A percentile compares a stretch with the other conserved stretches of the same genome.
phyloP scores from a whole-genome alignment of 352 stramenopile species.

The Proteromonas lacertae region DNA sequence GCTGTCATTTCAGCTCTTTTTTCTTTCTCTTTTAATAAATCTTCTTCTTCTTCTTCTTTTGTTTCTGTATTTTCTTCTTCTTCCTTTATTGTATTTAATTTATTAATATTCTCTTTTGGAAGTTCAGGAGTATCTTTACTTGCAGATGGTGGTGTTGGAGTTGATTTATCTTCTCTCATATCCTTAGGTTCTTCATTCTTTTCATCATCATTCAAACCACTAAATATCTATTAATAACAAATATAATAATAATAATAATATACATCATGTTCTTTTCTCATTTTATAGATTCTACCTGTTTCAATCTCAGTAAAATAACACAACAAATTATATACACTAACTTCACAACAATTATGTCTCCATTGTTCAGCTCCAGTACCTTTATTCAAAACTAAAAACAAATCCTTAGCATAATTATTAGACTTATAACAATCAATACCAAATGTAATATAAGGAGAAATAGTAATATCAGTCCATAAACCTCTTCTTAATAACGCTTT shows the following conservation, averaged over 20 bases:
- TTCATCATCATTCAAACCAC: not conserved
- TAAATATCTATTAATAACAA: too few species aligned
- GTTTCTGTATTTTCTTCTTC: too few species aligned
- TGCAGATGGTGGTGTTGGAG: too few species aligned
- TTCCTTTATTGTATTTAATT: not conserved
- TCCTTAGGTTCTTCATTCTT: too few species aligned
- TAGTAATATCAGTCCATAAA: slow-evolving; percentile 54
- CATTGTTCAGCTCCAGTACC: slow-evolving; percentile 53
- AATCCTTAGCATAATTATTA: slow-evolving; percentile 28
- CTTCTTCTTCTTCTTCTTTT: not conserved
- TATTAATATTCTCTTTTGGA: not conserved
- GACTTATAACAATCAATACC: slow-evolving; percentile 33
- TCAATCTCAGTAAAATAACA: slow-evolving; percentile 54
- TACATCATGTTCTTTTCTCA: slow-evolving; percentile 26
- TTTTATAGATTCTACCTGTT: slow-evolving; percentile 32
- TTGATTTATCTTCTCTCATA: too few species aligned
- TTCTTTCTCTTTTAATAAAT: not conserved
- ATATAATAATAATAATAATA: too few species aligned
- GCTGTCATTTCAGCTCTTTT: not conserved
- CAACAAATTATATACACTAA: slow-evolving; percentile 56
- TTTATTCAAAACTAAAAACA: slow-evolving; percentile 60
- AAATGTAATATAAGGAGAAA: slow-evolving; percentile 48
- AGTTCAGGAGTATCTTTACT: too few species aligned
- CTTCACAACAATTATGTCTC: slow-evolving; percentile 50
- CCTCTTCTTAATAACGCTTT: slow-evolving; percentile 13